A percentile compares a stretch with the other conserved stretches of the same genome.
These are phyloP conservation scores for Diaporthe citri DNA, from an alignment of 2,329 filamentous ascomycete species.

Conservation along the genomic window DNA sequence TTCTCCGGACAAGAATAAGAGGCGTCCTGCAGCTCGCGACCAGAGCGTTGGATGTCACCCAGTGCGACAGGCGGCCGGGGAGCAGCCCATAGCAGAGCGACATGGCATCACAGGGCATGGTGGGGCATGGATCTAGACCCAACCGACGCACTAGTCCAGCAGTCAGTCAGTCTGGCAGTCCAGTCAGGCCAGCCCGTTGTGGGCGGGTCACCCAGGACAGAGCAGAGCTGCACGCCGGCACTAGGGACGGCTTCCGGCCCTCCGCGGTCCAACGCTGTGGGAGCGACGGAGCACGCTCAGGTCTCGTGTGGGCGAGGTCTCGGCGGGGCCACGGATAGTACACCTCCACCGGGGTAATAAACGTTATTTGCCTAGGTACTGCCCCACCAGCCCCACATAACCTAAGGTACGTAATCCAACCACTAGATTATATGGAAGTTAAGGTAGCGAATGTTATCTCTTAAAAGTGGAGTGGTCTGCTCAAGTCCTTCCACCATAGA, in stretches of 20 bases:
- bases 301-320: slow-evolving; percentile 21
- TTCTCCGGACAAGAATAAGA: not conserved
- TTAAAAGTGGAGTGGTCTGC: too few species aligned
- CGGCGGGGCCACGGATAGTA: slow-evolving; percentile 32
- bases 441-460: too few species aligned
- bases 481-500: too few species aligned
- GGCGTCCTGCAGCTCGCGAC: slow-evolving; percentile 17
- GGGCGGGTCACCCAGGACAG: not conserved
- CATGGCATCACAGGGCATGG: slow-evolving; percentile 10
- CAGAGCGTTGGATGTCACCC: slow-evolving; percentile 28
- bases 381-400: too few species aligned
- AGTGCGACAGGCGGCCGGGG: slow-evolving; percentile 26
- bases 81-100: not conserved
- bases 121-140: slow-evolving; percentile 13
- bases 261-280: slow-evolving; percentile 34
- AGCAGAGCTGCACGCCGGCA: slow-evolving; percentile 7
- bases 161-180: not conserved
- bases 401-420: too few species aligned
- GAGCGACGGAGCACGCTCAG: not conserved
- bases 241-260: slow-evolving; percentile 32
- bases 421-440: too few species aligned
- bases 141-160: not conserved
- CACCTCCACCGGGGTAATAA: too few species aligned
- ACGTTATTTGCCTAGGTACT: too few species aligned
- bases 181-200: not conserved